A percentile compares a stretch with the other conserved stretches of the same genome.
phyloP scores from a whole-genome alignment of 768 basidiomycete species.

The Goffeauzyma gilvescens region DNA sequence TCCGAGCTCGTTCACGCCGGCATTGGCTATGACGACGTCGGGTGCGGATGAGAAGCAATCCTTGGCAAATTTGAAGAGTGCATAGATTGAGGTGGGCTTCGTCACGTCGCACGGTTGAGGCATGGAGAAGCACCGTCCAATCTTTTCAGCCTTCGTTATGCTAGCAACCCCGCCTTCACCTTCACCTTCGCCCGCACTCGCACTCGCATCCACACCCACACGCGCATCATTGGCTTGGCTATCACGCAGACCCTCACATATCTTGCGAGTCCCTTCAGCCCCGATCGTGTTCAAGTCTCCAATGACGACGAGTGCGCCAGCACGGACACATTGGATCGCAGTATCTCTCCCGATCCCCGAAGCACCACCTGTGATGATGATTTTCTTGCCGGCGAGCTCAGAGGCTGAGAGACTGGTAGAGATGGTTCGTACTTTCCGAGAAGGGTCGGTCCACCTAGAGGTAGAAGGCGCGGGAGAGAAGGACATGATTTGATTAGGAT shows the following conservation, averaged over 20 bases:
- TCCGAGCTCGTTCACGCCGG: constrained; percentile 9
- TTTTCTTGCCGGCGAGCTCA: constrained; percentile 1
- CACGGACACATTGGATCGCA: constrained; percentile 6
- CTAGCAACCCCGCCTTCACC: too few relatives aligned
- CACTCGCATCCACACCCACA: background rate
- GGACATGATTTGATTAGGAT: background rate
- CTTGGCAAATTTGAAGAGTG: background rate
- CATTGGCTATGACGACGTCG: constrained; percentile 11
- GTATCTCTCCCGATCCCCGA: constrained; percentile 9
- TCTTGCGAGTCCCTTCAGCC: background rate
- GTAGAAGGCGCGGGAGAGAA: background rate
- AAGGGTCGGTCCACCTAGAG: background rate
- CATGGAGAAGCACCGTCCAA: background rate
- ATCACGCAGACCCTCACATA: background rate
- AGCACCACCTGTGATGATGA: constrained; percentile 12
- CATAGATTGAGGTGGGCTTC: background rate
- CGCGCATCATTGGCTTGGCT: background rate
- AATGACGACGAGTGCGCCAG: constrained; percentile 6
- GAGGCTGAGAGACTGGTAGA: background rate
- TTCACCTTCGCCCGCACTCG: too few relatives aligned
- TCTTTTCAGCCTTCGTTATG: too few relatives aligned
- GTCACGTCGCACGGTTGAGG: constrained; percentile 1
- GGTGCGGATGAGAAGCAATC: constrained; percentile 1
- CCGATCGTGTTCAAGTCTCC: constrained; percentile 9
- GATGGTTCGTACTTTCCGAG: background rate